Evolutionary conservation across 805 yeast species (phyloP), one percentile per base, ranked within the genome.

Genomic region (Candida parachauliodes): DNA sequence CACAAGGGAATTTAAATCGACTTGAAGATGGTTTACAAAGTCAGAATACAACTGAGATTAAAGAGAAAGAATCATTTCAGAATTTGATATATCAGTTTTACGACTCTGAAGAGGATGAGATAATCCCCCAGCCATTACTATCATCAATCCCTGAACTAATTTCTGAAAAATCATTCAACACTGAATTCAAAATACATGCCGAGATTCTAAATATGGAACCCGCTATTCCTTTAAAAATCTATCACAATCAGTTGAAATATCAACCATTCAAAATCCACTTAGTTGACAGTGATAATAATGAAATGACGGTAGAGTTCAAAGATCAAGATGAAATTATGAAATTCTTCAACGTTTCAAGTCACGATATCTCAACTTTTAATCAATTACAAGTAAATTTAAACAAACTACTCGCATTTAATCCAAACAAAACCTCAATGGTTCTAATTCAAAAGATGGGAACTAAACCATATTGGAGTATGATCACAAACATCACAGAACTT

Each of bases 201-300:
- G 18, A 23, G 22, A 23, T 32, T 4, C 14, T 32, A 5, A 11
- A 10, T 22, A 9, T 32, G 5, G 28, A 32, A 15, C 34, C 34
- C 3, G 18, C 28, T 5, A 23, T 23, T 4, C 28, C 28, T 8
- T 6, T 32, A 3, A 3, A 24, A n/a, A 32, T 32, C 21, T 7
- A 14, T 6, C 21, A 24, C n/a, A 45, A 65, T 19, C 57, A 66
- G 2, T 29, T 60, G 19, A 60, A 60, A 28, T 40, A 55, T 1
- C 46, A 56, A 1, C 42, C 41, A 15, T 54, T 62, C 34, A 53
- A 52, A 27, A 33, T 62, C 2, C 34, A 44, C 7, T 37, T 61
- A 8, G 24, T 40, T 7, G 52, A 50, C 26, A 32, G 31, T 10
- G 23, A 34, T 14, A 30, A 21, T 9, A 16, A 31, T 3, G 31